A percentile compares a stretch with the other conserved stretches of the same genome.
phyloP scores from a whole-genome alignment of 306 rosid species.

The Acacia melanoxylon region DNA sequence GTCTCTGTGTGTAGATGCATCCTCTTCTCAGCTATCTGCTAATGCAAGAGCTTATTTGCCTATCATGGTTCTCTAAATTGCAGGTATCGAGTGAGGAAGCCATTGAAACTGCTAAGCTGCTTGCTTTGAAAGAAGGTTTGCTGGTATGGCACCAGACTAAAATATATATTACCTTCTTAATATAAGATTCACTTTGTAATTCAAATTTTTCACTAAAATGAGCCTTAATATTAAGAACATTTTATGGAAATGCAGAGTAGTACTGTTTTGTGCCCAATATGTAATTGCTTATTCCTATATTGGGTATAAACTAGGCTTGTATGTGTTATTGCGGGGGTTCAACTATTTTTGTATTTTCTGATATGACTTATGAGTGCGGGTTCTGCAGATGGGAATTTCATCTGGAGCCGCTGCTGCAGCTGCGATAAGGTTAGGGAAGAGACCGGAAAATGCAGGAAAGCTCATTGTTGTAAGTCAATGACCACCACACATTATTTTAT shows the following conservation, averaged over 20 bases:
- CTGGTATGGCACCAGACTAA: slow-evolving; percentile 42
- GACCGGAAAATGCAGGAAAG: slow-evolving; percentile 74
- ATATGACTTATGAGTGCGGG: neutral
- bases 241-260: neutral
- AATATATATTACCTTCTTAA: too few relatives aligned
- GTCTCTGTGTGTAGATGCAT: neutral
- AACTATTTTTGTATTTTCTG: too few relatives aligned
- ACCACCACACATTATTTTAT: neutral
- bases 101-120: slow-evolving; percentile 64
- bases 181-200: too few relatives aligned
- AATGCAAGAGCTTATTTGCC: neutral
- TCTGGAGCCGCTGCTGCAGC: slow-evolving; percentile 89
- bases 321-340: too few relatives aligned
- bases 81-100: slow-evolving; percentile 74
- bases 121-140: slow-evolving; percentile 82
- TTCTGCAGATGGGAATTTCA: slow-evolving; percentile 72
- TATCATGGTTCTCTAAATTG: slow-evolving; percentile 21
- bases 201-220: too few relatives aligned
- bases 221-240: too few relatives aligned
- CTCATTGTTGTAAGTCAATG: slow-evolving; percentile 62
- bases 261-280: too few relatives aligned
- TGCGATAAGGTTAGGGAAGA: slow-evolving; percentile 65
- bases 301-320: too few relatives aligned
- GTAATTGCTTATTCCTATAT: too few relatives aligned
- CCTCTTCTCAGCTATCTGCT: neutral